Evolutionary conservation across 2,329 filamentous ascomycete species (phyloP).

Genomic region (Penicillium frequentans): DNA sequence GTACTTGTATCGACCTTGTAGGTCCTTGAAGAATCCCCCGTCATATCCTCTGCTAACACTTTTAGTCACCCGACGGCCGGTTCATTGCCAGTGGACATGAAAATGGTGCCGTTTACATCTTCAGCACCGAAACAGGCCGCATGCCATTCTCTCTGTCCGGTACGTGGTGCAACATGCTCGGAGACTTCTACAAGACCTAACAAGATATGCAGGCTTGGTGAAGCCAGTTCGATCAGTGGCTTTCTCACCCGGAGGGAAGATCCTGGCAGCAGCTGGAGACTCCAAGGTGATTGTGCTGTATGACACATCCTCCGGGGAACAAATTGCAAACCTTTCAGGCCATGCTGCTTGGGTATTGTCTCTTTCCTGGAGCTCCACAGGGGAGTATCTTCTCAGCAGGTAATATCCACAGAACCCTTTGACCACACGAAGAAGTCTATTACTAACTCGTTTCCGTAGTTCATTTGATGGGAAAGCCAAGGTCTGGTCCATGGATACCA

Average conservation of each 20-base stretch:
- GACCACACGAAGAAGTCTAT: not conserved
- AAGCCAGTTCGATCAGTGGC: constrained; percentile 82
- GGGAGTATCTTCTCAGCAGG: constrained; percentile 86
- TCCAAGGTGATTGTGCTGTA: constrained; percentile 86
- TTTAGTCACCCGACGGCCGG: constrained; percentile 68
- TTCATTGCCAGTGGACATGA: constrained; percentile 92
- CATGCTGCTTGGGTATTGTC: constrained; percentile 87
- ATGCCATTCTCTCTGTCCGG: constrained; percentile 82
- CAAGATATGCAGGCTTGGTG: constrained; percentile 64
- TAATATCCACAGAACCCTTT: constrained; percentile 32
- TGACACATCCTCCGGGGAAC: constrained; percentile 88
- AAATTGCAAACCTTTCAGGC: constrained; percentile 78
- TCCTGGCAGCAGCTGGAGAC: constrained; percentile 88
- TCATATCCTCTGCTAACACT: not conserved
- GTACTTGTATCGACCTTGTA: constrained; percentile 79
- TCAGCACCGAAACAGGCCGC: constrained; percentile 85
- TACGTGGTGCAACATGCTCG: constrained; percentile 38
- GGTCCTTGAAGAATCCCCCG: constrained; percentile 10
- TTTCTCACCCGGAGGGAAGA: constrained; percentile 82
- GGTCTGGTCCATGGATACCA: constrained; percentile 87
- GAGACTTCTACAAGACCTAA: constrained; percentile 15
- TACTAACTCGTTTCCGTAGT: constrained; percentile 35
- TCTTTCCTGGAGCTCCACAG: constrained; percentile 89
- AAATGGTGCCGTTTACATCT: constrained; percentile 88
- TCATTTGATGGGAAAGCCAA: constrained; percentile 93